These are phyloP conservation scores for Leccinum barrowsii DNA, from an alignment of 768 basidiomycete genomes.

Conservation along the genomic window DNA sequence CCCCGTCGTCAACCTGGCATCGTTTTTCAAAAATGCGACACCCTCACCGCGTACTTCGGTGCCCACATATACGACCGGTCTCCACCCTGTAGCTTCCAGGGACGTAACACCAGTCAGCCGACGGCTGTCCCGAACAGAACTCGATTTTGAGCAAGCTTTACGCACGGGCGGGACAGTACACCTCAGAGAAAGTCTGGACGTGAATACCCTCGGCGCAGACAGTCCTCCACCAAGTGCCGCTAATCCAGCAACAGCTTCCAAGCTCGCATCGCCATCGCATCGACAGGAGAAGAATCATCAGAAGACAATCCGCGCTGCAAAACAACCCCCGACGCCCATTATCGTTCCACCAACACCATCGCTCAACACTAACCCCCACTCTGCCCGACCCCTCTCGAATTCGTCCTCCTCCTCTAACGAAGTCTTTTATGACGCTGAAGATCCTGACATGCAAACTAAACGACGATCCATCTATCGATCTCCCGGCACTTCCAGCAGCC, in stretches of 20 bases:
- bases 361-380: constrained; percentile 36
- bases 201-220: constrained; percentile 55
- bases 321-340: constrained; percentile 56
- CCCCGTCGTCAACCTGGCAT: constrained; percentile 52
- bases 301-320: constrained; percentile 32
- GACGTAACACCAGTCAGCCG: constrained; percentile 44
- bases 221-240: constrained; percentile 4
- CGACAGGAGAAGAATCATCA: constrained; percentile 31
- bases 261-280: constrained; percentile 41
- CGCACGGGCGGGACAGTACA: constrained; percentile 62
- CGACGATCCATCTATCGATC: constrained; percentile 85
- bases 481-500: constrained; percentile 85
- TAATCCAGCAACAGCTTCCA: constrained; percentile 20
- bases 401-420: constrained; percentile 57
- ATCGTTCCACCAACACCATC: constrained; percentile 70
- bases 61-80: constrained; percentile 46
- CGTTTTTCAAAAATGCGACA: constrained; percentile 54
- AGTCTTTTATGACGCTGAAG: constrained; percentile 62
- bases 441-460: constrained; percentile 65
- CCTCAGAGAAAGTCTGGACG: constrained; percentile 68
- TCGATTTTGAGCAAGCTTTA: constrained; percentile 80
- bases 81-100: constrained; percentile 56
- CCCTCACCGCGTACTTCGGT: constrained; percentile 42
- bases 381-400: constrained; percentile 24
- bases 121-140: constrained; percentile 67